Conservation (phyloP, 1,284 basidiomycete species). For the Leccinum pachyderme region DNA sequence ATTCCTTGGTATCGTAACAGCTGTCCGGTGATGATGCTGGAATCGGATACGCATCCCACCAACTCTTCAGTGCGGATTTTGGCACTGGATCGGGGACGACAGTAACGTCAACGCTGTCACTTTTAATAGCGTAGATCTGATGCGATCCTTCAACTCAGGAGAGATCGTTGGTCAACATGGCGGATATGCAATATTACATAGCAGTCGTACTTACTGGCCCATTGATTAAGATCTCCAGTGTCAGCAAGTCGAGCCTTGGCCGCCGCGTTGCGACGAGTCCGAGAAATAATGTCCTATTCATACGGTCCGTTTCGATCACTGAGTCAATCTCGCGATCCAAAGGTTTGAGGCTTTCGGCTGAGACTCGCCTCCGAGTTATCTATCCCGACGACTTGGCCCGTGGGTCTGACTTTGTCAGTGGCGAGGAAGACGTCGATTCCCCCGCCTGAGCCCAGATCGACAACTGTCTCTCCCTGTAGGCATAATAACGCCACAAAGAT, state of each 20-base stretch:
- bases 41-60: constrained; percentile 50
- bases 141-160: constrained; percentile 33
- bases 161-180: not conserved
- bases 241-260: constrained; percentile 26
- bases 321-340: not conserved
- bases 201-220: constrained; percentile 16
- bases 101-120: constrained; percentile 1
- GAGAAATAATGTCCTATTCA: constrained; percentile 47
- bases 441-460: constrained; percentile 56
- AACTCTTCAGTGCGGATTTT: constrained; percentile 34
- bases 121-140: constrained; percentile 46
- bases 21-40: constrained; percentile 9
- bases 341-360: not conserved
- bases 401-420: constrained; percentile 45
- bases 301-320: not conserved
- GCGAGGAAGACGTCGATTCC: constrained; percentile 55
- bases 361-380: constrained; percentile 45
- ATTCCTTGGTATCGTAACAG: too few species aligned
- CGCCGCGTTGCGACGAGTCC: constrained; percentile 45
- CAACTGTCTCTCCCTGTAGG: constrained; percentile 47
- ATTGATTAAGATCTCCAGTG: constrained; percentile 38
- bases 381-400: constrained; percentile 49
- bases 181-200: not conserved
- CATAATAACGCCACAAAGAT: not conserved
- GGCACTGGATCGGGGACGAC: not conserved